phyloP scores from a whole-genome alignment of 1,284 basidiomycete genomes.

The Ustilago sp. region DNA sequence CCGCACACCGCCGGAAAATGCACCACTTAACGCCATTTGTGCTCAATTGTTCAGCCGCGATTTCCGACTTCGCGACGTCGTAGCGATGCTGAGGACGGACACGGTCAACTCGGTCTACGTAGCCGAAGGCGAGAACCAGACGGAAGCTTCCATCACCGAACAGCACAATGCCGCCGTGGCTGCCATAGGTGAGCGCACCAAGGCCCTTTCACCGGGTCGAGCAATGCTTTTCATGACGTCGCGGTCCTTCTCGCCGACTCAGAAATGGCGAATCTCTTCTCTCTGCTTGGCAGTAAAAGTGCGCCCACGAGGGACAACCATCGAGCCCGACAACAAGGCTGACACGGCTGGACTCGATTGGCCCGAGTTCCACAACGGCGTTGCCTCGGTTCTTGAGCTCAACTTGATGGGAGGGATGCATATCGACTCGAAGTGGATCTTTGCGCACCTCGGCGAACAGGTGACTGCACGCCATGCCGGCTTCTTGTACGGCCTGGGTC shows the following conservation, averaged over 20 bases:
- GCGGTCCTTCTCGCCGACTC: slow-evolving; percentile 51
- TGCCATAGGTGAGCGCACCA: slow-evolving; percentile 58
- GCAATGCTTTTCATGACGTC: slow-evolving; percentile 65
- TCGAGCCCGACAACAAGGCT: slow-evolving; percentile 41
- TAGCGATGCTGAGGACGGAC: slow-evolving; percentile 61
- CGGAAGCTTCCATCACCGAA: slow-evolving; percentile 43
- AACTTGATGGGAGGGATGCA: slow-evolving; percentile 77
- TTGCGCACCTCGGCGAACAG: slow-evolving; percentile 56
- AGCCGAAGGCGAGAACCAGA: slow-evolving; percentile 49
- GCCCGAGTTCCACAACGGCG: slow-evolving; percentile 98
- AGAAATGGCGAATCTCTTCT: slow-evolving; percentile 58
- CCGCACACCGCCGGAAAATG: slow-evolving; percentile 42
- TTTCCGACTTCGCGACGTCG: slow-evolving; percentile 63
- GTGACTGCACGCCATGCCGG: slow-evolving; percentile 93
- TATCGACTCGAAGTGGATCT: slow-evolving; percentile 67
- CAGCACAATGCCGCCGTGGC: slow-evolving; percentile 42
- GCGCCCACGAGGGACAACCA: slow-evolving; percentile 44
- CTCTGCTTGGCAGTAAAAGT: slow-evolving; percentile 58
- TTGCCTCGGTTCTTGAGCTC: slow-evolving; percentile 83
- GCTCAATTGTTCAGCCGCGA: slow-evolving; percentile 61
- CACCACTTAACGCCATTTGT: slow-evolving; percentile 56
- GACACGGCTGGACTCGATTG: slow-evolving; percentile 74
- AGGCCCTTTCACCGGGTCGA: slow-evolving; percentile 60
- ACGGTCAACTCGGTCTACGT: slow-evolving; percentile 45
- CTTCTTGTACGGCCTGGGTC: slow-evolving; percentile 89